A percentile compares a stretch with the other conserved stretches of the same genome.
Conservation (phyloP, 2,329 filamentous ascomycete genomes). For the Ascochyta fabae region DNA sequence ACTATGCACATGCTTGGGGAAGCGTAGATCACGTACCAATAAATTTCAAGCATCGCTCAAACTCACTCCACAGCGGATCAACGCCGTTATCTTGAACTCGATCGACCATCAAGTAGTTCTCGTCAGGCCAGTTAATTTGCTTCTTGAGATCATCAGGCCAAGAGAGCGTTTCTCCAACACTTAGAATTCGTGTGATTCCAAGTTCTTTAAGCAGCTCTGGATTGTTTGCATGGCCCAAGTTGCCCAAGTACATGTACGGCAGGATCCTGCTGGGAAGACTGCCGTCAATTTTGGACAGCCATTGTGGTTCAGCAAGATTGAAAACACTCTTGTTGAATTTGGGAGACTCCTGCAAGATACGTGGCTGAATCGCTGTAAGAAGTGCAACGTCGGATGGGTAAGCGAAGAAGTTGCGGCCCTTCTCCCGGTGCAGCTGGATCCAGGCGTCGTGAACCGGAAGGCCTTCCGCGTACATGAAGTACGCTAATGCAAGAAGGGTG, state of each 20-base stretch:
- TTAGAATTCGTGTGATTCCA: constrained; percentile 86
- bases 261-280: constrained; percentile 88
- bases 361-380: constrained; percentile 76
- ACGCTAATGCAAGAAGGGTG: constrained; percentile 85
- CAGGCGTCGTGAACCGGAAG: constrained; percentile 82
- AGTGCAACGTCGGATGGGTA: constrained; percentile 89
- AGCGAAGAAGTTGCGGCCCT: constrained; percentile 91
- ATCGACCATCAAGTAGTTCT: constrained; percentile 82
- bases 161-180: constrained; percentile 85
- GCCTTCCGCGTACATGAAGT: constrained; percentile 90
- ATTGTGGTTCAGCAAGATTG: constrained; percentile 71
- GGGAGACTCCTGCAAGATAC: constrained; percentile 76
- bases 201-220: constrained; percentile 78
- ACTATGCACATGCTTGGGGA: not conserved
- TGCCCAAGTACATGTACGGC: constrained; percentile 95
- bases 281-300: constrained; percentile 85
- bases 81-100: constrained; percentile 96
- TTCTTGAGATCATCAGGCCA: constrained; percentile 73
- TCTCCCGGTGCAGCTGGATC: constrained; percentile 81
- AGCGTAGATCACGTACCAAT: constrained; percentile 70
- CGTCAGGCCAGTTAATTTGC: constrained; percentile 71
- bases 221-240: constrained; percentile 92
- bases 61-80: constrained; percentile 85
- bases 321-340: constrained; percentile 56
- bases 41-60: constrained; percentile 84